Conservation (phyloP, 352 stramenopile species). For the Pythium periplocum region DNA sequence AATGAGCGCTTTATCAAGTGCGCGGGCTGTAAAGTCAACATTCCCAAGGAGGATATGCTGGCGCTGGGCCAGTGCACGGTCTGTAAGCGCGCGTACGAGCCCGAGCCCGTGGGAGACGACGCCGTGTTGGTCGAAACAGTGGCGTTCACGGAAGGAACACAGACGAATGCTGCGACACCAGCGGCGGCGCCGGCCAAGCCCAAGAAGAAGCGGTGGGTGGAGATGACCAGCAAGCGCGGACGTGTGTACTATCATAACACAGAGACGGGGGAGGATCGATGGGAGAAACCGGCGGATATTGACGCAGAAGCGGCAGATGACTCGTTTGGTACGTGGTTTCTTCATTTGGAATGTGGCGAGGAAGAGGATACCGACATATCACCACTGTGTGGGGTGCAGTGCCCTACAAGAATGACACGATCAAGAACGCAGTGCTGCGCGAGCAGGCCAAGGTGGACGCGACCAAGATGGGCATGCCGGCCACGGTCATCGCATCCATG, state of each 20-base stretch:
- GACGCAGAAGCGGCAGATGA: conserved; percentile 57
- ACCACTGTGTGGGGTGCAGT: conserved; percentile 28
- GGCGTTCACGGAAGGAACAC: conserved; percentile 20
- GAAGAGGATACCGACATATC: neutral
- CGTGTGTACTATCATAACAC: conserved; percentile 83
- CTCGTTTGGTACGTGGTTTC: conserved; percentile 36
- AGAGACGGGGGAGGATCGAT: conserved; percentile 75
- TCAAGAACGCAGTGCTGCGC: conserved; percentile 73
- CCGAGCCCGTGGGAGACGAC: conserved; percentile 16
- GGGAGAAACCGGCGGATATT: conserved; percentile 62
- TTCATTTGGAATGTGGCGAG: conserved; percentile 3
- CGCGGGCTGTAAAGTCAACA: conserved; percentile 62
- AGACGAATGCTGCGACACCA: neutral
- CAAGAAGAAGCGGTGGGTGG: conserved; percentile 52
- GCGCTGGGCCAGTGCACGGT: conserved; percentile 55
- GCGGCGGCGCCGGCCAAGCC: conserved; percentile 9
- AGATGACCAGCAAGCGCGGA: conserved; percentile 55
- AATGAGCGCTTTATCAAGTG: conserved; percentile 83
- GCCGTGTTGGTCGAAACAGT: conserved; percentile 28
- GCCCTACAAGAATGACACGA: conserved; percentile 76
- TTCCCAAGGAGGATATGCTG: conserved; percentile 75
- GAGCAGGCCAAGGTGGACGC: conserved; percentile 76
- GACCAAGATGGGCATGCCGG: conserved; percentile 56
- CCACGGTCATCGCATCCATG: conserved; percentile 42
- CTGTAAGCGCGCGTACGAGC: conserved; percentile 38